A percentile compares a stretch with the other conserved stretches of the same genome.
These are phyloP conservation scores for Jamesozyma piceae DNA, from an alignment of 805 yeast genomes.

Conservation along the genomic window DNA sequence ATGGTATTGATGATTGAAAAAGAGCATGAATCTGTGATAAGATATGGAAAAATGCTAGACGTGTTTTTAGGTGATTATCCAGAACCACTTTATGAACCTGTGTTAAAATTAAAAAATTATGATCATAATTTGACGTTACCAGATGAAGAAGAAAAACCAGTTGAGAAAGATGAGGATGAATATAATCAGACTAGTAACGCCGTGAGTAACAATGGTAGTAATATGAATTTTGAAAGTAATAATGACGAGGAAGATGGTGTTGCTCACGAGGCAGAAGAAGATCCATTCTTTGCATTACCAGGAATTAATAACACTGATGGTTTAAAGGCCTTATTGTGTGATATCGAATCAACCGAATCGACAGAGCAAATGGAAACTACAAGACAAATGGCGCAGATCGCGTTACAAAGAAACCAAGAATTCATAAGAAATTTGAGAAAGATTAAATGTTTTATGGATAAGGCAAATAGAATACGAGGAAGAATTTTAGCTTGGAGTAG, in stretches of 20 bases:
- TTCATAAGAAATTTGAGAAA: constrained; percentile 69
- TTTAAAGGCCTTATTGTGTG: constrained; percentile 2
- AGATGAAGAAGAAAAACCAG: constrained; percentile 15
- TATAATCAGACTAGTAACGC: constrained; percentile 13
- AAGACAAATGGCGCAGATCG: constrained; percentile 66
- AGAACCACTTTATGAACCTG: constrained; percentile 50
- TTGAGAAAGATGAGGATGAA: constrained; percentile 4
- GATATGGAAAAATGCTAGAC: constrained; percentile 61
- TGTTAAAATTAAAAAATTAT: constrained; percentile 56
- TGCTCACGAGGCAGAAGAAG: constrained; percentile 28
- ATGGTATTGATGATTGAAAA: constrained; percentile 69
- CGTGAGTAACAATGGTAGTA: constrained; percentile 11
- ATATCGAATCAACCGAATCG: constrained; percentile 8
- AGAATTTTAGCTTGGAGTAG: constrained; percentile 74
- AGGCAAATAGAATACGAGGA: constrained; percentile 67
- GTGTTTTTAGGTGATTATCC: constrained; percentile 85
- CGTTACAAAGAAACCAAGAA: constrained; percentile 77
- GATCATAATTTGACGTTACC: constrained; percentile 47
- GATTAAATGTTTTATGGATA: constrained; percentile 64
- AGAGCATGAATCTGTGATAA: constrained; percentile 71
- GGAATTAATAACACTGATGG: constrained; percentile 15
- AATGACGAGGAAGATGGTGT: constrained; percentile 11
- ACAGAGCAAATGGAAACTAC: constrained; percentile 57
- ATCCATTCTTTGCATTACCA: constrained; percentile 63
- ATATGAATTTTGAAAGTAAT: constrained; percentile 8